Conservation (phyloP, 2,329 filamentous ascomycete genomes). For the Clonostachys solani region DNA sequence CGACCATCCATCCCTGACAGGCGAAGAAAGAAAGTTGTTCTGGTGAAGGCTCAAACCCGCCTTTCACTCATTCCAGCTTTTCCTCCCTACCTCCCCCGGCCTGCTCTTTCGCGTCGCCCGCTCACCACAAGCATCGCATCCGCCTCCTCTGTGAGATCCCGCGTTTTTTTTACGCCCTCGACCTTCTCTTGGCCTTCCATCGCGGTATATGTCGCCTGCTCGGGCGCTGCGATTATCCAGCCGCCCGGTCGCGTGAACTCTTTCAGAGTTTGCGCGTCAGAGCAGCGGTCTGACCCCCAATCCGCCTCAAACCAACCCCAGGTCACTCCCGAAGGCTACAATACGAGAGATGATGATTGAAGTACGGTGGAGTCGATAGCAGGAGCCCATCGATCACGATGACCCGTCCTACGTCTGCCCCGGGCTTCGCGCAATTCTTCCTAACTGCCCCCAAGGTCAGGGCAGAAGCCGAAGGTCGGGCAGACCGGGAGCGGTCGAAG, state of each 20-base stretch:
- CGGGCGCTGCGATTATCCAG: conserved; percentile 10
- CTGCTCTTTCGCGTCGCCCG: background rate
- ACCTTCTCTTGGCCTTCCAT: background rate
- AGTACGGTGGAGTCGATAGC: conserved; percentile 47
- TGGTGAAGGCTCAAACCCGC: too few species aligned
- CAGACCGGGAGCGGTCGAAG: conserved; percentile 22
- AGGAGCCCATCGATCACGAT: conserved; percentile 52
- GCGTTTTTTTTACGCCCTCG: background rate
- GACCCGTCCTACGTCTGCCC: conserved; percentile 71
- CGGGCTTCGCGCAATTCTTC: conserved; percentile 85
- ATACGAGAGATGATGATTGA: conserved; percentile 51
- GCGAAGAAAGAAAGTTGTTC: too few species aligned
- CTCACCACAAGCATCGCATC: background rate
- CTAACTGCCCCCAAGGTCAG: conserved; percentile 69
- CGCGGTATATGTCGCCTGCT: conserved; percentile 6
- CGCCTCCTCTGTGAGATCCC: background rate
- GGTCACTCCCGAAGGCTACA: background rate
- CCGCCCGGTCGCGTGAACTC: conserved; percentile 32
- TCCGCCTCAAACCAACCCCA: conserved; percentile 2
- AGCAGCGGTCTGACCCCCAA: conserved; percentile 2
- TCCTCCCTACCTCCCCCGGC: too few species aligned
- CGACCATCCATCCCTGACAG: too few species aligned
- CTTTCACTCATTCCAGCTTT: too few species aligned
- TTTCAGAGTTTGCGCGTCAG: conserved; percentile 14
- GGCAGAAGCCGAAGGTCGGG: conserved; percentile 34